These are phyloP conservation scores for Colletotrichum cereale DNA, from an alignment of 2,329 filamentous ascomycete genomes.

Conservation along the genomic window DNA sequence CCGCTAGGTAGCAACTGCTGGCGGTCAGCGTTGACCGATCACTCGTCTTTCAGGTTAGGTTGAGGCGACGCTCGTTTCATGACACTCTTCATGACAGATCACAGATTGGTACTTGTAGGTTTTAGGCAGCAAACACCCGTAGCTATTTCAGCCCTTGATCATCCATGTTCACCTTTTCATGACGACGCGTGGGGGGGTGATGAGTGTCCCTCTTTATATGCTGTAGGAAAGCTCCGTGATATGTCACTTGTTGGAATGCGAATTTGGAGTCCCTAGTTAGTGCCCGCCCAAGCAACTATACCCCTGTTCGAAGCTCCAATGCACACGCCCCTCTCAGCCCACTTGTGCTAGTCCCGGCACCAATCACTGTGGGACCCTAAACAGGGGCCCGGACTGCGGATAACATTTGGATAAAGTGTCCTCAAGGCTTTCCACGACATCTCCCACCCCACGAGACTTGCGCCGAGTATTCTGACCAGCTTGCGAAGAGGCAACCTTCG, in stretches of 20 bases:
- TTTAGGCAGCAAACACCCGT: constrained; percentile 35
- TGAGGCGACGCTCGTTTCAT: constrained; percentile 35
- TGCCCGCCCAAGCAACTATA: neutral
- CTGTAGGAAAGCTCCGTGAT: no score
- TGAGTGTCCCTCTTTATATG: neutral
- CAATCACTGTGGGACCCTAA: constrained; percentile 38
- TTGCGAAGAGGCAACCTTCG: constrained; percentile 22
- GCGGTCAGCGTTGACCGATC: constrained; percentile 21
- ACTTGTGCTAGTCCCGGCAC: constrained; percentile 30
- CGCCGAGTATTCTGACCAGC: constrained; percentile 30
- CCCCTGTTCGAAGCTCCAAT: constrained; percentile 32
- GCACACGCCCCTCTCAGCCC: constrained; percentile 21
- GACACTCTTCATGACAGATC: constrained; percentile 35
- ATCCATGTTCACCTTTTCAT: no score
- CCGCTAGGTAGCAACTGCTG: neutral
- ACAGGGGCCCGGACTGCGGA: constrained; percentile 37
- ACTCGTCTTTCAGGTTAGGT: constrained; percentile 27
- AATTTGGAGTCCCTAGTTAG: neutral
- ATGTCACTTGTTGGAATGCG: neutral
- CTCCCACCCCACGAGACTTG: constrained; percentile 35
- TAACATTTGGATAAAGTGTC: constrained; percentile 43
- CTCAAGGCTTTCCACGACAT: constrained; percentile 26
- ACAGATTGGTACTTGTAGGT: constrained; percentile 42
- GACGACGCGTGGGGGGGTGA: no score
- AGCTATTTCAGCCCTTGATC: neutral